A percentile compares a stretch with the other conserved stretches of the same genome.
Conservation (phyloP, 192 early-diverging fungal species). For the Funneliformis mosseae region DNA sequence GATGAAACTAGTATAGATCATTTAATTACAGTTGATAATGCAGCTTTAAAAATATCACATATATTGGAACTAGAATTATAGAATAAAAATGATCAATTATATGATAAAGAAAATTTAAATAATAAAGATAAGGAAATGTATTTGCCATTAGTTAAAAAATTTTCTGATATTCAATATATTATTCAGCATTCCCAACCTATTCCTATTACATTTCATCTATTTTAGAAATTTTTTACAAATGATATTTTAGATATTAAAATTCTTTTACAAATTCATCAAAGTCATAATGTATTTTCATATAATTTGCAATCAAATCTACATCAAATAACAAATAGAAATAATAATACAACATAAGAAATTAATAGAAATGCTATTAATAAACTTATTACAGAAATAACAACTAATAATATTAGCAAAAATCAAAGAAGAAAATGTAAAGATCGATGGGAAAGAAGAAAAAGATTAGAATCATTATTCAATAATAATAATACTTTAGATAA, state of each 20-base stretch:
- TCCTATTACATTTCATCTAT: not conserved
- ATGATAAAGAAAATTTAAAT: not conserved
- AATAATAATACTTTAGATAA: not conserved
- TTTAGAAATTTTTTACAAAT: not conserved
- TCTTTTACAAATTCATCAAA: conserved; percentile 6
- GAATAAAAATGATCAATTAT: not conserved
- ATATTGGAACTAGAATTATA: not conserved
- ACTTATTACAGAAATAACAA: not conserved
- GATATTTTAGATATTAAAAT: not conserved
- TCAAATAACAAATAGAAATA: not conserved
- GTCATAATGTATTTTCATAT: not conserved
- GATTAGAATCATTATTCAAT: not conserved
- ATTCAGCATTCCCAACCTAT: not conserved
- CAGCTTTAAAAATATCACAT: not conserved
- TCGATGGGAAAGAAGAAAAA: not conserved
- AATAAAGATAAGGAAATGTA: not conserved
- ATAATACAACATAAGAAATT: not conserved
- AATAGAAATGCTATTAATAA: not conserved
- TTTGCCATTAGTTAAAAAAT: not conserved
- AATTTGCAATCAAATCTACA: not conserved
- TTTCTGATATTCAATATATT: not conserved
- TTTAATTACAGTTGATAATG: not conserved
- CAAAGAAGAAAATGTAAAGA: not conserved
- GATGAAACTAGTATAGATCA: not conserved
- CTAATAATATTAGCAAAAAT: not conserved